A percentile compares a stretch with the other conserved stretches of the same genome.
phyloP scores from a whole-genome alignment of 164 flowering plant species.

The Stephania japonica region DNA sequence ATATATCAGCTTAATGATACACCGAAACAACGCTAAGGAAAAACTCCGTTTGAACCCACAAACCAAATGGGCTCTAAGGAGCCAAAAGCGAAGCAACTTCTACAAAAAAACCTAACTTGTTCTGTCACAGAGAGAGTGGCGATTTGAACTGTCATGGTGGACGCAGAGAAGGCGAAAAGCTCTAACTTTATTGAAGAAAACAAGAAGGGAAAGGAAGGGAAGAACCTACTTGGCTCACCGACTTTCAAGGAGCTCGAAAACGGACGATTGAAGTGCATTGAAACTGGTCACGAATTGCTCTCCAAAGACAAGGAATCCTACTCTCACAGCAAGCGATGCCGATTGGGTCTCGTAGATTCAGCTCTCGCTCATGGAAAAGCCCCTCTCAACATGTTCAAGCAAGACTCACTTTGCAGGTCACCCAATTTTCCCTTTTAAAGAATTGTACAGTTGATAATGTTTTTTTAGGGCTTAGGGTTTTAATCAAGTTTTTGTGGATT shows the following conservation, averaged over 20 bases:
- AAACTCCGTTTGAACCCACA: too few species aligned
- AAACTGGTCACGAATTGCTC: constrained; percentile 84
- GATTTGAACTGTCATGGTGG: neutral
- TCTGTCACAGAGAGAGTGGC: neutral
- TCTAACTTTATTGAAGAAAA: neutral
- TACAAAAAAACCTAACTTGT: too few species aligned
- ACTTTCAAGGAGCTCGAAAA: constrained; percentile 59
- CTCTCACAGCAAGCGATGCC: constrained; percentile 60
- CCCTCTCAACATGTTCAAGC: constrained; percentile 82
- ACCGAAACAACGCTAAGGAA: too few species aligned
- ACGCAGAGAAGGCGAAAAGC: constrained; percentile 2
- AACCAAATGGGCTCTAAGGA: too few species aligned
- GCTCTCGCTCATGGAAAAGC: constrained; percentile 54
- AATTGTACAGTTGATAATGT: too few species aligned
- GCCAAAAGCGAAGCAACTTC: too few species aligned
- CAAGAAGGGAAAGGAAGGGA: constrained; percentile 48
- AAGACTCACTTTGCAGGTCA: constrained; percentile 64
- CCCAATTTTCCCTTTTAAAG: neutral
- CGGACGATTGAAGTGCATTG: constrained; percentile 69
- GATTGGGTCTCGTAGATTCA: constrained; percentile 66
- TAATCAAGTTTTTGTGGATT: neutral
- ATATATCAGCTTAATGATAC: too few species aligned
- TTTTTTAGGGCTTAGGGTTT: neutral
- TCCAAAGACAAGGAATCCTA: constrained; percentile 56
- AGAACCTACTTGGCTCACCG: constrained; percentile 57